Percentiles rank a stretch among this genome's conserved stretches.
These are phyloP conservation scores for Cucurbita ficifolia DNA, from an alignment of 306 rosid species.

Conservation along the genomic window DNA sequence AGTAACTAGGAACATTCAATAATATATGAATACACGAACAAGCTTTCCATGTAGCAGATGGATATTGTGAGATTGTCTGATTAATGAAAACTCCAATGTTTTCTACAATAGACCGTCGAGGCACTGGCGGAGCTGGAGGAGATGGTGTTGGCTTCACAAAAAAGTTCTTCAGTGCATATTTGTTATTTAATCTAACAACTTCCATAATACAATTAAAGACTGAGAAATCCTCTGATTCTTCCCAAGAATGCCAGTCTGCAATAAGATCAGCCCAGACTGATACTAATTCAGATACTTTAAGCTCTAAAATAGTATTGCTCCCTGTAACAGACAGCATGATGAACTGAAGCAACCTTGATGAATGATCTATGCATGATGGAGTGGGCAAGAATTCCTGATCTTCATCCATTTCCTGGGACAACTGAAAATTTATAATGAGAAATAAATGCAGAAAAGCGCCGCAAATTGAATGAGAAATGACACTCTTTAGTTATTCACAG, in stretches of 20 bases:
- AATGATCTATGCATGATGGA: slow-evolving; percentile 54
- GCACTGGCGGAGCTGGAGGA: slow-evolving; percentile 82
- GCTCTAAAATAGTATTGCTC: slow-evolving; percentile 41
- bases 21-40: slow-evolving; percentile 73
- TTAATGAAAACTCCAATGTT: slow-evolving; percentile 52
- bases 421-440: background rate
- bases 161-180: slow-evolving; percentile 36
- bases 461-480: background rate
- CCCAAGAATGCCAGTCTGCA: slow-evolving; percentile 89
- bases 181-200: slow-evolving; percentile 39
- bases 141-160: slow-evolving; percentile 40
- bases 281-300: slow-evolving; percentile 53
- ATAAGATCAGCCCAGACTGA: slow-evolving; percentile 64
- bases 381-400: slow-evolving; percentile 32
- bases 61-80: slow-evolving; percentile 65
- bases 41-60: slow-evolving; percentile 64
- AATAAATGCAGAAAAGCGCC: background rate
- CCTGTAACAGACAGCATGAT: slow-evolving; percentile 44
- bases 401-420: slow-evolving; percentile 20
- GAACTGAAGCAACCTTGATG: slow-evolving; percentile 53
- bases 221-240: slow-evolving; percentile 68
- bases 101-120: slow-evolving; percentile 49
- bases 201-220: slow-evolving; percentile 68
- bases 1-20: slow-evolving; percentile 47
- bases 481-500: background rate